A percentile compares a stretch with the other conserved stretches of the same genome.
phyloP scores from a whole-genome alignment of 805 yeast genomes.

The Cyberlindnera sargentensis region DNA sequence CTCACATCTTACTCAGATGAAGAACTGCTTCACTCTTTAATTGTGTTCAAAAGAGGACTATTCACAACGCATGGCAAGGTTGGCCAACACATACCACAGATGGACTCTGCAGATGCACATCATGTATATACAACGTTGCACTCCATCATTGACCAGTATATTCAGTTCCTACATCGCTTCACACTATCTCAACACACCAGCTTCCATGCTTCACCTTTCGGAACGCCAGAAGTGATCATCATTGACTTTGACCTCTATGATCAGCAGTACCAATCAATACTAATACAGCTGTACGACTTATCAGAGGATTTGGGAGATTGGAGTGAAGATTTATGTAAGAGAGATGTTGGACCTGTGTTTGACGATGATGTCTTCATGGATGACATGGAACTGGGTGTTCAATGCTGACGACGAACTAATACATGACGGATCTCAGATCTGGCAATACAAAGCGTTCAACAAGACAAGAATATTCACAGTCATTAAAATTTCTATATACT shows the following conservation, averaged over 20 bases:
- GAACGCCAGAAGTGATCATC: slow-evolving; percentile 9
- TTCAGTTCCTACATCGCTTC: background rate
- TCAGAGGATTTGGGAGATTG: slow-evolving; percentile 7
- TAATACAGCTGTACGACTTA: slow-evolving; percentile 5
- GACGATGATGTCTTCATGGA: slow-evolving; percentile 1
- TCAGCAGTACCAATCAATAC: slow-evolving; percentile 4
- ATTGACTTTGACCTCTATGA: slow-evolving; percentile 14
- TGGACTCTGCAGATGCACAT: background rate
- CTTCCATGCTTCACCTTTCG: slow-evolving; percentile 11
- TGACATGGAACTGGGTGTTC: background rate
- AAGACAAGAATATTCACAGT: too few relatives aligned
- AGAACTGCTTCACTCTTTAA: background rate
- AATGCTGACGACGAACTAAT: too few relatives aligned
- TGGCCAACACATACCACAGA: background rate
- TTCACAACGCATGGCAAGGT: slow-evolving; percentile 1
- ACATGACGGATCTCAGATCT: too few relatives aligned
- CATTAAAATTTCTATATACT: background rate
- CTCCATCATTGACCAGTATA: background rate
- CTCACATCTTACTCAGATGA: background rate
- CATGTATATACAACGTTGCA: background rate
- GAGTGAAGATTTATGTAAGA: slow-evolving; percentile 6
- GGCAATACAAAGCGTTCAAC: too few relatives aligned
- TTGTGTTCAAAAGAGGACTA: background rate
- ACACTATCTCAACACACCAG: slow-evolving; percentile 5
- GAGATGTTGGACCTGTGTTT: background rate